Conservation (phyloP, 1,139 yeast genomes). For the Yamadazyma kanchanaburiensis region DNA sequence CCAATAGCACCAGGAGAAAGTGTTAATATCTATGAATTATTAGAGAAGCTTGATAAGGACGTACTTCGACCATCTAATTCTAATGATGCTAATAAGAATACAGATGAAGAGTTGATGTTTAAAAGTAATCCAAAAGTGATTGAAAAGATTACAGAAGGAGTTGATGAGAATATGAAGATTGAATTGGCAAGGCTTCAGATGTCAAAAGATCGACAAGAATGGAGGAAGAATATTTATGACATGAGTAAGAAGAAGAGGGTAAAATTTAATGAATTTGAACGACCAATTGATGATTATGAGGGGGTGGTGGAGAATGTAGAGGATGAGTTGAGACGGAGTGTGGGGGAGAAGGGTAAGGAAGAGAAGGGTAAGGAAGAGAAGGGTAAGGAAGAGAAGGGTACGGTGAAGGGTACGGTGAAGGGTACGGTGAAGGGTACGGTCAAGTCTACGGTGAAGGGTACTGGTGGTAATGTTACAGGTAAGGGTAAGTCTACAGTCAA, state of each 20-base stretch:
- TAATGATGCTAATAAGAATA: conserved; percentile 9
- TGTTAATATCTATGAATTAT: conserved; percentile 53
- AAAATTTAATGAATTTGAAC: conserved; percentile 5
- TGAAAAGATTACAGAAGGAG: conserved; percentile 19
- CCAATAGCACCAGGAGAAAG: conserved; percentile 82
- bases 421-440: no score
- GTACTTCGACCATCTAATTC: conserved; percentile 12
- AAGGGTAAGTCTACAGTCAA: no score
- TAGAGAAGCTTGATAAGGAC: conserved; percentile 23
- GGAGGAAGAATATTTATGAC: conserved; percentile 20
- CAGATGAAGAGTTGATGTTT: conserved; percentile 13
- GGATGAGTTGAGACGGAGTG: neutral
- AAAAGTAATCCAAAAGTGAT: conserved; percentile 22
- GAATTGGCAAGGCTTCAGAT: conserved; percentile 29
- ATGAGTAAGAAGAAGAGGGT: conserved; percentile 10
- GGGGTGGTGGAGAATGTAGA: neutral
- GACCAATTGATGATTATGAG: neutral
- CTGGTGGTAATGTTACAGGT: no score
- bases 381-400: neutral
- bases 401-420: no score
- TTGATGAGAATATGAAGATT: conserved; percentile 15
- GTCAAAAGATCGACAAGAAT: conserved; percentile 21
- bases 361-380: neutral
- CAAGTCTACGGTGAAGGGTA: no score
- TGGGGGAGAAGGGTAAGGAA: neutral